phyloP scores from a whole-genome alignment of 2,329 filamentous ascomycete species.

The Thermothelomyces thermophilus region DNA sequence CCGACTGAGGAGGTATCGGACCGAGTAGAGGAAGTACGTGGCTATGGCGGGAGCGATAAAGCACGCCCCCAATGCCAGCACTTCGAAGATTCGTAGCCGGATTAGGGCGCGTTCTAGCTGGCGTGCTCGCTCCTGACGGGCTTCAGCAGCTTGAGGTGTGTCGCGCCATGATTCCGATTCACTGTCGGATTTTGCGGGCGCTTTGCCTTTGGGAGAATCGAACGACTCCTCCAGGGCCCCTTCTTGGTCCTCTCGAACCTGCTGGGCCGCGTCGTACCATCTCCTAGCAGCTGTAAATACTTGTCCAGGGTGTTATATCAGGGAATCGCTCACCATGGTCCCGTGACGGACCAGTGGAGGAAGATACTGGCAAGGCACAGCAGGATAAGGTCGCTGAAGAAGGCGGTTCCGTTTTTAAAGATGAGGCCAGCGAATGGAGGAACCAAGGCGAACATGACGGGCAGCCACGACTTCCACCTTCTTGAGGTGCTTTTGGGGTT shows the following conservation, averaged over 20 bases:
- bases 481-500: constrained; percentile 42
- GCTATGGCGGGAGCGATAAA: constrained; percentile 71
- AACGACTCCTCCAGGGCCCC: constrained; percentile 34
- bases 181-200: constrained; percentile 15
- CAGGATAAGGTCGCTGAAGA: constrained; percentile 80
- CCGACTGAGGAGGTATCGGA: constrained; percentile 72
- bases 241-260: constrained; percentile 50
- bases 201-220: constrained; percentile 33
- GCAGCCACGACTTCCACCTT: constrained; percentile 71
- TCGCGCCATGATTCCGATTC: constrained; percentile 28
- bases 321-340: constrained; percentile 64
- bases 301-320: background rate
- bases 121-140: background rate
- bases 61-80: constrained; percentile 67
- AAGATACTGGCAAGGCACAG: constrained; percentile 76
- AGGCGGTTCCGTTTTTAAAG: constrained; percentile 74
- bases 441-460: constrained; percentile 74
- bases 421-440: constrained; percentile 80
- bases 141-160: background rate
- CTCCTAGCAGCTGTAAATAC: constrained; percentile 40
- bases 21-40: constrained; percentile 76
- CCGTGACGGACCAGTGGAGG: constrained; percentile 83
- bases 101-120: constrained; percentile 35
- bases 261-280: constrained; percentile 68
- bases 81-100: constrained; percentile 69